Evolutionary conservation across 495 filamentous ascomycete genomes (phyloP).

Genomic region (Copromyces sp.): DNA sequence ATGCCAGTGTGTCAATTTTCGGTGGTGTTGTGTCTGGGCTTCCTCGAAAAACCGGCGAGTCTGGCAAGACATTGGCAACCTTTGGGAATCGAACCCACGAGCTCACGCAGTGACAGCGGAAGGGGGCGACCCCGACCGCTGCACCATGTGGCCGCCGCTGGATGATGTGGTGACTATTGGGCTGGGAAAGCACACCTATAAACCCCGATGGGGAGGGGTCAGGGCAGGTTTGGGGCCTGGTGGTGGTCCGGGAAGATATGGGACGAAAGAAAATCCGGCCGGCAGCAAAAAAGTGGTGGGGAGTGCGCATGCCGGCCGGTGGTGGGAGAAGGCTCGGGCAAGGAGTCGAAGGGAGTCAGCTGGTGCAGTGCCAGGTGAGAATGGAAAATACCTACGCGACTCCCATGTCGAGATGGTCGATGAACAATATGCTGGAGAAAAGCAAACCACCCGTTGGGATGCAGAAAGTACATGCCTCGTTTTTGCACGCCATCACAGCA

Average conservation of each 20-base stretch:
- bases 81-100: neutral
- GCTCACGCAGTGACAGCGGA: neutral
- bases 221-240: neutral
- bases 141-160: neutral
- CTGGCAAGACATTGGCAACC: neutral
- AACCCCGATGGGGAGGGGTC: neutral
- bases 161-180: neutral
- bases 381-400: neutral
- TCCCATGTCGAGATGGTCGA: neutral
- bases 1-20: neutral
- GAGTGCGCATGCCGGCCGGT: neutral
- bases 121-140: neutral
- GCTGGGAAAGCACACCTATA: neutral
- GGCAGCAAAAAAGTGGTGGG: neutral
- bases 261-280: neutral
- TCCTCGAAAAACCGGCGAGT: neutral
- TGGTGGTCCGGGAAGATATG: neutral
- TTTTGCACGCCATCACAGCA: neutral
- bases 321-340: neutral
- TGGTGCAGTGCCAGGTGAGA: neutral
- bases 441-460: neutral
- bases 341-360: neutral
- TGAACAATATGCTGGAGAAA: neutral
- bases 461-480: neutral
- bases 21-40: neutral